Base-by-base conservation (phyloP, 2,329 filamentous ascomycete species). In the Monosporascus sp. region DNA sequence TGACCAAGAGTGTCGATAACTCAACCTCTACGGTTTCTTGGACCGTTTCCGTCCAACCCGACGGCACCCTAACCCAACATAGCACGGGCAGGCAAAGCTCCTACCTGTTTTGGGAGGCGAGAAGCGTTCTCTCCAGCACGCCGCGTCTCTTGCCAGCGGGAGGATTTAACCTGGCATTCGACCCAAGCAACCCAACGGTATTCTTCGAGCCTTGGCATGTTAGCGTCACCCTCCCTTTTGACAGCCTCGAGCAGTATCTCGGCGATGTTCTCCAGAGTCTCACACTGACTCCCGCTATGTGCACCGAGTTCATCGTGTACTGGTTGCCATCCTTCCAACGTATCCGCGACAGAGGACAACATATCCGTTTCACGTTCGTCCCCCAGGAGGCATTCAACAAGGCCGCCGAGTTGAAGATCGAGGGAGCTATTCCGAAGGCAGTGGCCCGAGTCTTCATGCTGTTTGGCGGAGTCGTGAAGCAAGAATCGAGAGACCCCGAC, bases 301-400 rank as follows among this genome's bases (percentile, higher is more conserved):
- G 52, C 5, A 52, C 55, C 37, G 55, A 56, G 11, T 59, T 60
- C 47, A 50, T 56, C 22, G 44, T 57, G 1, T 49, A 52, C 46
- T 60, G 57, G 58, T 37, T 56, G 3, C 57, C 53, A 14, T 39
- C 52, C 15, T 53, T 58, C 15, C 43, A 37, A n/a, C 25, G 38
- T 2, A 49, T 54, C 31, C 51, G 52, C n/a, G 27, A 48, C 11
- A 18, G 41, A 4, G 43, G 48, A 4, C 43, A 47, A 2, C 37
- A 49, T 6, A 51, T 59, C 24, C 46, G 35, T 7, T 52, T 59
- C 24, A 45, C 48, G 2, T 56, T 56, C 15, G 37, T 50, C 9
- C 37, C 43, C 1, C 55, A 55, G 15, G 25, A 25, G 3, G 46
- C 22, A 2, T 52, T 45, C 2, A 31, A 38, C 35, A 44, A 47